phyloP scores from a whole-genome alignment of 345 rosid genomes.

The Sonneratia alba region DNA sequence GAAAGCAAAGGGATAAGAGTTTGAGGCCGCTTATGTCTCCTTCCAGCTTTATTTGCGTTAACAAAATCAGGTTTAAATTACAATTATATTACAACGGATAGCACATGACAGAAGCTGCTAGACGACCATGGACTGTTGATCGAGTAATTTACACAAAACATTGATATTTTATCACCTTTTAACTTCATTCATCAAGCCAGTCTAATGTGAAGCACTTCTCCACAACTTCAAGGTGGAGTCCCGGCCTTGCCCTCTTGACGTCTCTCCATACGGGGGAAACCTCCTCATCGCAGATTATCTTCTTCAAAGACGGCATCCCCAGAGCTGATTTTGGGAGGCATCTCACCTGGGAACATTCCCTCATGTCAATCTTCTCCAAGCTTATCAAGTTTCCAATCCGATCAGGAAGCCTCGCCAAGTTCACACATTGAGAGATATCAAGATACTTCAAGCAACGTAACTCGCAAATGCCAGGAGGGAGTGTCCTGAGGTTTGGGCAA shows the following conservation, averaged over 20 bases:
- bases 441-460: constrained; percentile 47
- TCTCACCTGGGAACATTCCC: constrained; percentile 47
- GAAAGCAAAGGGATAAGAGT: neutral
- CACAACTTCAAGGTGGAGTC: constrained; percentile 50
- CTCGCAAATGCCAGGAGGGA: constrained; percentile 53
- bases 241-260: constrained; percentile 25
- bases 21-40: neutral
- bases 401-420: constrained; percentile 47
- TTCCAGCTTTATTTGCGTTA: neutral
- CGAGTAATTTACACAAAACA: neutral
- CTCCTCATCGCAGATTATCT: constrained; percentile 66
- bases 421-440: constrained; percentile 71
- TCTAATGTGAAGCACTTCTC: constrained; percentile 51
- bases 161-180: neutral
- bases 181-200: constrained; percentile 56
- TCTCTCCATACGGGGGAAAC: constrained; percentile 54
- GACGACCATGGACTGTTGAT: neutral
- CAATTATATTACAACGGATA: neutral
- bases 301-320: constrained; percentile 39
- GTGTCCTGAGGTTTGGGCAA: constrained; percentile 47
- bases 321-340: constrained; percentile 38
- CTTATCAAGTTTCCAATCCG: constrained; percentile 38
- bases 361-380: constrained; percentile 89
- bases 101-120: neutral
- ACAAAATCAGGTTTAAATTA: neutral